Evolutionary conservation across 768 basidiomycete species (phyloP), one percentile per base, ranked within the genome.

Genomic region (Clathrus columnatus): DNA sequence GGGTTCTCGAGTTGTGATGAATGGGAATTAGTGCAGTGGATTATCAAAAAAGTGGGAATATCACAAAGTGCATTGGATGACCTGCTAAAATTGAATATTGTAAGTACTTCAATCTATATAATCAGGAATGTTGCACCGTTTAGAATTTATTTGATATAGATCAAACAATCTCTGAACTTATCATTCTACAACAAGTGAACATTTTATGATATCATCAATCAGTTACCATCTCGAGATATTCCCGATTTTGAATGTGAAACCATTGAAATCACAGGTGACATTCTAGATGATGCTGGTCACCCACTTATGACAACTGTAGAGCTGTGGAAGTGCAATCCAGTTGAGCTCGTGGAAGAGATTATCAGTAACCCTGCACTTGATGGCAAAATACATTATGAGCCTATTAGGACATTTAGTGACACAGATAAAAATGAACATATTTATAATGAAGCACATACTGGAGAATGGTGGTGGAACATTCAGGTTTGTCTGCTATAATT

Each of bases 21-120:
- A 21, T 71, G 69, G 63, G 67, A 69, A 42, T 48, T 73, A 1
- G 72, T 60, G 1, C 41, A 56, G 18, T 73, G 67, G 70, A 45
- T 74, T 24, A 62, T 67, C 42, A 59, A 51, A 4, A 55, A 59
- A 11, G n/a, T n/a, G n/a, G 63, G 62, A 43, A 55, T 26, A 58
- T 64, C 2, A 63, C 62, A 70, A 21, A 64, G 48, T 1, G 61
- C 65, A 48, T 68, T 66, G 0, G 61, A 72, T 30, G 51, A 62
- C 5, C 70, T 69, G 41, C 58, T 8, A 54, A 50, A 50, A 50
- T 28, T 50, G 17, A 21, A 21, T n/a, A 50, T 50, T 23, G 48
- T 50, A 28, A 11, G 48, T 50, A 20, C 18, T 24, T 69, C n/a
- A 4, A 62, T 68, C 47, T n/a, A 45, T 5, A 59, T 69, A 0